phyloP scores from a whole-genome alignment of 176 grass and related monocot genomes.

The Zoysia japonica region DNA sequence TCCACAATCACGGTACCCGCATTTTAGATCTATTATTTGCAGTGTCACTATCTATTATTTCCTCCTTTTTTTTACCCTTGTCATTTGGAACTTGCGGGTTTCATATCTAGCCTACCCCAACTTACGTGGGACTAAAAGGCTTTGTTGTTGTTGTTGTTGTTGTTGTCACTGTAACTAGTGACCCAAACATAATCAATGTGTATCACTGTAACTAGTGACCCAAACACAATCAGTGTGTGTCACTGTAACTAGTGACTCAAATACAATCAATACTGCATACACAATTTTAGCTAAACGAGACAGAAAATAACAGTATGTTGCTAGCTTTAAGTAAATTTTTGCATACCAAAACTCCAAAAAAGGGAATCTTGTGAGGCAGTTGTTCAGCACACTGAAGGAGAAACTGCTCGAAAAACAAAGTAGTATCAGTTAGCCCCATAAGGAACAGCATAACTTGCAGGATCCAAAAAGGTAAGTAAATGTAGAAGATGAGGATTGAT shows the following conservation, averaged over 20 bases:
- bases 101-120: too few relatives aligned
- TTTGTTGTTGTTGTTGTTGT: too few relatives aligned
- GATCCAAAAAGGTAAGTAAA: constrained; percentile 17
- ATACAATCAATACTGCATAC: background rate
- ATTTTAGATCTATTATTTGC: constrained; percentile 6
- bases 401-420: constrained; percentile 61
- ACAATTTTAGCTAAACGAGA: constrained; percentile 32
- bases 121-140: too few relatives aligned
- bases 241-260: constrained; percentile 23
- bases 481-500: constrained; percentile 20
- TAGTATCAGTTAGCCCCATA: constrained; percentile 40
- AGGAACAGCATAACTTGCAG: background rate
- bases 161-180: too few relatives aligned
- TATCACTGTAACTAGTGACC: constrained; percentile 18
- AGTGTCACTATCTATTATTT: background rate
- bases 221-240: background rate
- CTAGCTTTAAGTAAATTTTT: constrained; percentile 21
- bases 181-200: too few relatives aligned
- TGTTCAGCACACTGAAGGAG: constrained; percentile 88
- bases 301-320: constrained; percentile 14
- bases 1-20: constrained; percentile 2
- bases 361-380: constrained; percentile 94
- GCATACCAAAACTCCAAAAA: constrained; percentile 94
- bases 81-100: too few relatives aligned
- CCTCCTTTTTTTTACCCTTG: too few relatives aligned